Conservation (phyloP, 441 rosid genomes). For the Populus hybrid region DNA sequence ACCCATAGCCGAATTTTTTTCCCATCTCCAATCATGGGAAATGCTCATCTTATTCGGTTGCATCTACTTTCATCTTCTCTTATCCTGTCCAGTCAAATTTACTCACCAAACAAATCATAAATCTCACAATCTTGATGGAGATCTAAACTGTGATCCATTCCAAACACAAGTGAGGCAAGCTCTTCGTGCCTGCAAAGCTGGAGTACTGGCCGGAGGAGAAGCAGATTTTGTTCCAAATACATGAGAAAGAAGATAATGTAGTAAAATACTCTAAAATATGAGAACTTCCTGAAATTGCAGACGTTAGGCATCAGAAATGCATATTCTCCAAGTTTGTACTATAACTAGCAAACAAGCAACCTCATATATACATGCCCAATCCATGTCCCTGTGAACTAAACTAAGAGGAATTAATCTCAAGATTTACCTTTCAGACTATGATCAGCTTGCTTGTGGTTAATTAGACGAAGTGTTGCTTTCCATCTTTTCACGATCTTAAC, state of each 20-base stretch:
- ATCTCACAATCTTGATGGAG: not conserved
- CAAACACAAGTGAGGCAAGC: not conserved
- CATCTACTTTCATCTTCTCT: not conserved
- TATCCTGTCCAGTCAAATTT: not conserved
- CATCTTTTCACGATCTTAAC: not conserved
- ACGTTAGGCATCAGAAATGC: not conserved
- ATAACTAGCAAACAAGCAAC: no score
- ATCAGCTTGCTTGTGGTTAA: not conserved
- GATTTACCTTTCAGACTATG: not conserved
- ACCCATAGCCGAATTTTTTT: not conserved
- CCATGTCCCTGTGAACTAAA: not conserved
- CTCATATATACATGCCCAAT: not conserved
- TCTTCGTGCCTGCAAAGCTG: not conserved
- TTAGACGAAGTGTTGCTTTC: not conserved
- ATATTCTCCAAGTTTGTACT: not conserved
- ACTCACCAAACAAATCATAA: not conserved
- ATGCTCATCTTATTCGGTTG: not conserved
- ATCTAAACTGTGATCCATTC: not conserved
- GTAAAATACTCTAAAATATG: not conserved
- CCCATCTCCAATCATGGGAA: not conserved
- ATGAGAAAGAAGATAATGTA: slow-evolving; percentile 11
- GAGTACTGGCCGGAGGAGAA: not conserved
- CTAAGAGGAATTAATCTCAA: not conserved
- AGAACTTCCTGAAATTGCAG: not conserved
- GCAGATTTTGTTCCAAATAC: slow-evolving; percentile 7